Base-by-base conservation (phyloP, 1,139 yeast species). In the Taphrina wiesneri region DNA sequence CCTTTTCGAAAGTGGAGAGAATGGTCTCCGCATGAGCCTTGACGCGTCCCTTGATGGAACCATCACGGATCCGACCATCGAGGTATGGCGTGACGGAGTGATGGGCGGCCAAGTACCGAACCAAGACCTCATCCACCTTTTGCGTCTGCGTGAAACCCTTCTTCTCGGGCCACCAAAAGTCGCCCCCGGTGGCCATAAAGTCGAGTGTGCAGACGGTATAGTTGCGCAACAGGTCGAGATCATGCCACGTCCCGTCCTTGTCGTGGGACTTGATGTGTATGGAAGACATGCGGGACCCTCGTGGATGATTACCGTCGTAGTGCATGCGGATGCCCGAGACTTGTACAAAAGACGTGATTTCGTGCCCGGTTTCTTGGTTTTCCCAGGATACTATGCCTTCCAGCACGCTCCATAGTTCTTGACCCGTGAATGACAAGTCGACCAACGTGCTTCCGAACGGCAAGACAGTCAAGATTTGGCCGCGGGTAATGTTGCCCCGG, bases 91-190 rank as follows among this genome's bases (percentile, higher is more conserved):
- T 9, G 34, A 60, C 57, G 36, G 34, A 2, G 17, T 11, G 26
- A 19, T 11, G 41, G 45, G n/a, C 17, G 23, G 32, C 32, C 15
- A 60, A 6, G 49, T 39, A 60, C 13, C n/a, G 5, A 15, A 60
- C 21, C 47, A 60, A 19, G 39, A 51, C 64, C 2, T 51, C 57
- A n/a, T 60, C 64, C n/a, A 60, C 57, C 51, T 36, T 36, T 41
- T 60, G 52, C 43, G 47, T 19, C 15, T 30, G 65, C 34, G 49
- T 43, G 19, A 30, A 52, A 6, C 41, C 65, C 28, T 21, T 32
- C 26, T 15, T 45, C 21, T 62, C 65, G 6, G 65, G 53, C 65
- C 65, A 62, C 65, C 65, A 62, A 53, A 36, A 62, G 47, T 62
- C 65, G 13, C 65, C 65, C 4, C 65, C 65, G 21, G 34, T 17